A percentile compares a stretch with the other conserved stretches of the same genome.
Evolutionary conservation across 2,329 filamentous ascomycete species (phyloP).

Genomic region (Periconia sp.): DNA sequence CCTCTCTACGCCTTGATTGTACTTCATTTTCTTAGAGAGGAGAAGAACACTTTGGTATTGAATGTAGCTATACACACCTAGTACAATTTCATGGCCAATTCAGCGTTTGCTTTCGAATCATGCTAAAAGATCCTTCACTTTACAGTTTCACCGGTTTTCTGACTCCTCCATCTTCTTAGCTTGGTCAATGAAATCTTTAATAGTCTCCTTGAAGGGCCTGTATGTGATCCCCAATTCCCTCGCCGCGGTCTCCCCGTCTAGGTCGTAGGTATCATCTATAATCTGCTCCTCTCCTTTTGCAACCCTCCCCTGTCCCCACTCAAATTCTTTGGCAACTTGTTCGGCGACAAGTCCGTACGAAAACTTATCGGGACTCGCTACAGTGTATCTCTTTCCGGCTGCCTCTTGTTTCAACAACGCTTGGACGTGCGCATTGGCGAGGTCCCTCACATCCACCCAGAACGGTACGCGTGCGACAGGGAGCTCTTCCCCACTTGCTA

Average conservation of each 20-base stretch:
- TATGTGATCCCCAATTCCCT: constrained; percentile 51
- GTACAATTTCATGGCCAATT: not conserved
- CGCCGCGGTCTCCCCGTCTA: constrained; percentile 52
- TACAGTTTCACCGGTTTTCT: not conserved
- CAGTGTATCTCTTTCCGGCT: constrained; percentile 50
- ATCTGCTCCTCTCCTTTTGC: constrained; percentile 39
- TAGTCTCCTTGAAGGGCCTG: constrained; percentile 43
- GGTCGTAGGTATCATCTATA: constrained; percentile 47
- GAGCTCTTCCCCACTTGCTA: constrained; percentile 40
- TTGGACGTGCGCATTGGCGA: constrained; percentile 54
- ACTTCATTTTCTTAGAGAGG: no score
- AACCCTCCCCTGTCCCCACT: constrained; percentile 42
- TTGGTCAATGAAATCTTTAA: constrained; percentile 43
- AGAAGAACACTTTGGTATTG: not conserved
- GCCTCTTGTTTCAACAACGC: constrained; percentile 47
- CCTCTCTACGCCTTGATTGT: no score
- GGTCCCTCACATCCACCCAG: constrained; percentile 57
- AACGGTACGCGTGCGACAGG: constrained; percentile 50
- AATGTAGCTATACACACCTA: not conserved
- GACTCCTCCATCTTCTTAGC: constrained; percentile 28
- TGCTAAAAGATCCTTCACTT: no score
- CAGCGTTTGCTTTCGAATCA: not conserved
- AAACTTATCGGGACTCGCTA: constrained; percentile 53
- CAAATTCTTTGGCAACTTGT: constrained; percentile 52
- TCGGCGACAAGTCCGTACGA: constrained; percentile 54